Base-by-base conservation (phyloP, 768 basidiomycete genomes). In the Kondoa subrosea region DNA sequence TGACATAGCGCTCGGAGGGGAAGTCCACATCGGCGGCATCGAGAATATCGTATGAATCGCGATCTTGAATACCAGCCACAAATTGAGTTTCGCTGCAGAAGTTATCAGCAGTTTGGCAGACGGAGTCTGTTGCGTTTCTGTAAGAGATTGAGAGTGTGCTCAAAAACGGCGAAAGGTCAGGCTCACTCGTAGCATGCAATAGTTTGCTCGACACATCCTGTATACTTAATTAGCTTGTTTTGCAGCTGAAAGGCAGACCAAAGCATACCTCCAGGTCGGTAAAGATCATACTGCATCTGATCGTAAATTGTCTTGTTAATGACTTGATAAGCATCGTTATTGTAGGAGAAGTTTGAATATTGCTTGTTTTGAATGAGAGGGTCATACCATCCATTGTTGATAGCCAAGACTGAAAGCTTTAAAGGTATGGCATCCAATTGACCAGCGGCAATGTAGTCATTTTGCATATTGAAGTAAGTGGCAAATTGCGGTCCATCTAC, bases 281-380 rank as follows among this genome's bases (percentile, higher is more conserved):
- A 17, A 57, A n/a, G 27, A 14, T 12, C 27, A n/a, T 65, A 58
- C 12, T 25, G 64, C n/a, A 25, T 30, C 34, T 62, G 16, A 16
- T 62, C 16, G 34, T 62, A 15, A 16, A 62, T 62, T 27, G 26
- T 16, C 60, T 15, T 16, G 16, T 62, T 15, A 16, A 62, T 30
- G 16, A 62, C 16, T 16, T n/a, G 16, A 21, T 62, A 16, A 30
- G 16, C 16, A 29, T 30, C 60, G 34, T 27, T 65, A 57, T 65
- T 50, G n/a, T 65, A 50, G 64, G 64, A 30, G 64, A 50, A 65
- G 25, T 65, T 57, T 58, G 34, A 25, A 58, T 65, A 65, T 17
- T 33, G 31, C 16, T n/a, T n/a, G 27, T 65, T 65, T 29, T 65
- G 64, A n/a, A 65, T 65, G 64, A 65, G 26, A 65, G 64, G 64